A percentile compares a stretch with the other conserved stretches of the same genome.
Conservation (phyloP, 306 rosid species). For the Lathyrus oleraceus region DNA sequence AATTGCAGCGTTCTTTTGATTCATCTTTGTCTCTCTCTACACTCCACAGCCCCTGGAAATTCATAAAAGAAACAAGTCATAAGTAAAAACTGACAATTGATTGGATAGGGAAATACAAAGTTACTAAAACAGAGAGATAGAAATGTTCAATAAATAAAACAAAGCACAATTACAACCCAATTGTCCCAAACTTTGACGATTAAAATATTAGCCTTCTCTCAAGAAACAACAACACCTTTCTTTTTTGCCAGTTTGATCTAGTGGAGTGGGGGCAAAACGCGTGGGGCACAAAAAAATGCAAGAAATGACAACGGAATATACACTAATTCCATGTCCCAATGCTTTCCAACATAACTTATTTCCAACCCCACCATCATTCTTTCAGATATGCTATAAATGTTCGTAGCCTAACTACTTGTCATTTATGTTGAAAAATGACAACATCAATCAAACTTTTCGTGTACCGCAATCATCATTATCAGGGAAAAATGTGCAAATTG, state of each 20-base stretch:
- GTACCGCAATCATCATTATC: neutral
- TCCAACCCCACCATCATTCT: neutral
- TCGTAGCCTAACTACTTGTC: neutral
- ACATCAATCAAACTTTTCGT: neutral
- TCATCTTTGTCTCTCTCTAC: conserved; percentile 59
- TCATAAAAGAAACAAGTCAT: conserved; percentile 17
- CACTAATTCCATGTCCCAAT: neutral
- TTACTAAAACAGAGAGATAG: neutral
- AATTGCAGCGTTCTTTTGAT: conserved; percentile 61
- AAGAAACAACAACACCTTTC: neutral
- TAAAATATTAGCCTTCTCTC: neutral
- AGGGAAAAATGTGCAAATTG: neutral
- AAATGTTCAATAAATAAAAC: conserved; percentile 16
- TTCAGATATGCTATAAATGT: neutral
- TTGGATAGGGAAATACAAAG: neutral
- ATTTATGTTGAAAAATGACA: neutral
- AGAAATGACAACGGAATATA: conserved; percentile 2
- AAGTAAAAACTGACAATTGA: conserved; percentile 21
- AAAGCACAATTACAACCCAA: neutral
- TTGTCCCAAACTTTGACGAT: neutral
- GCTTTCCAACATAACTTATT: neutral
- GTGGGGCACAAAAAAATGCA: neutral
- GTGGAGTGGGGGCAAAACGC: neutral
- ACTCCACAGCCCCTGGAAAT: conserved; percentile 71
- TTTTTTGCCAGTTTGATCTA: neutral